Percentiles rank a stretch among this genome's conserved stretches.
Conservation (phyloP, 176 grass and related monocot genomes). For the Microstegium vimineum region DNA sequence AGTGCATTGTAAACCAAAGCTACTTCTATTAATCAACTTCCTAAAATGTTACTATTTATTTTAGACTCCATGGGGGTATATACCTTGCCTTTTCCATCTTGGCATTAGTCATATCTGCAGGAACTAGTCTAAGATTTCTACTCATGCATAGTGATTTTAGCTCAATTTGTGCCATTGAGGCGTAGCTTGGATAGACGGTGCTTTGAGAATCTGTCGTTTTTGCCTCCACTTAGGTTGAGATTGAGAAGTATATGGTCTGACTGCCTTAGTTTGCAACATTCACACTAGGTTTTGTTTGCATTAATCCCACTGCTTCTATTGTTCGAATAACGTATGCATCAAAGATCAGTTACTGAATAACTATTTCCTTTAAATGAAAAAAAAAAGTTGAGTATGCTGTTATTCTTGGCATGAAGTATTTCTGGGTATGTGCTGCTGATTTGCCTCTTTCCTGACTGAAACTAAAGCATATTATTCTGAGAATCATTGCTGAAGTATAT, state of each 20-base stretch:
- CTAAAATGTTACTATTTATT: not conserved
- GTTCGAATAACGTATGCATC: not conserved
- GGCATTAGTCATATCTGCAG: not conserved
- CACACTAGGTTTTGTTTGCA: not conserved
- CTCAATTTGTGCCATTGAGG: too few species aligned
- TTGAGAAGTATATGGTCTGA: not conserved
- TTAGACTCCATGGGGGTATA: too few species aligned
- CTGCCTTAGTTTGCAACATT: not conserved
- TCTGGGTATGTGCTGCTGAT: not conserved
- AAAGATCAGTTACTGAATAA: not conserved
- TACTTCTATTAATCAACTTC: not conserved
- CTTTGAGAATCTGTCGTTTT: not conserved
- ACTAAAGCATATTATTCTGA: slow-evolving; percentile 1
- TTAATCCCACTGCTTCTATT: not conserved
- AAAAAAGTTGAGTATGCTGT: not conserved
- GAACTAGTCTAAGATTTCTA: not conserved
- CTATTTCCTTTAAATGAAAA: not conserved
- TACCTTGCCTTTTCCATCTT: slow-evolving; percentile 4
- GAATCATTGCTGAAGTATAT: not conserved
- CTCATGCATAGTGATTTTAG: too few species aligned
- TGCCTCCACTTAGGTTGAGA: not conserved
- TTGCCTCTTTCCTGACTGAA: not conserved
- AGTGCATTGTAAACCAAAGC: not conserved
- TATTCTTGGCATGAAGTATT: not conserved
- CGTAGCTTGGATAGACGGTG: not conserved